A percentile compares a stretch with the other conserved stretches of the same genome.
These are phyloP conservation scores for Bidens hawaiensis DNA, from an alignment of 140 eudicot species.

Conservation along the genomic window DNA sequence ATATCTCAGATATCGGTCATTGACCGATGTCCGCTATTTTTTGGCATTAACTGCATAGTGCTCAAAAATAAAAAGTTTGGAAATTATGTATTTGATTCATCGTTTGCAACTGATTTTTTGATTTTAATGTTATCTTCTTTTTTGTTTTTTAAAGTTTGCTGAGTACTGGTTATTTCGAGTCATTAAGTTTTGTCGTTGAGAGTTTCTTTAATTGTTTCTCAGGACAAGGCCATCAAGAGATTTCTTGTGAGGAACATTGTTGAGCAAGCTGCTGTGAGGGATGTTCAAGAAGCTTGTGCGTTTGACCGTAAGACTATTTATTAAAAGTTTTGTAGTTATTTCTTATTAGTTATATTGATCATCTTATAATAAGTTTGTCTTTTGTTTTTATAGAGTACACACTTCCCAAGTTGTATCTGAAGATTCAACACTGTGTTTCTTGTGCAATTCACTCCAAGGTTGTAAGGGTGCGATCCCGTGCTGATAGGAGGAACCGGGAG, in stretches of 20 bases:
- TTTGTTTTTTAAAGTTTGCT: neutral
- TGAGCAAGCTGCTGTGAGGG: constrained; percentile 85
- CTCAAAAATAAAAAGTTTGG: too few relatives aligned
- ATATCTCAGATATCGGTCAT: too few relatives aligned
- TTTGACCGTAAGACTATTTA: constrained; percentile 44
- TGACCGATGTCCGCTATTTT: too few relatives aligned
- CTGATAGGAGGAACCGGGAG: constrained; percentile 84
- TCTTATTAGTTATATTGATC: neutral
- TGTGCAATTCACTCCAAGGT: constrained; percentile 80
- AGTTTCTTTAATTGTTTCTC: neutral
- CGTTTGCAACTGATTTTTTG: neutral
- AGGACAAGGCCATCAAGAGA: constrained; percentile 90
- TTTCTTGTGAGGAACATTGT: constrained; percentile 82
- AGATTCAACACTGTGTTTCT: constrained; percentile 65
- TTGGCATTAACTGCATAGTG: too few relatives aligned
- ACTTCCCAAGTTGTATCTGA: constrained; percentile 62
- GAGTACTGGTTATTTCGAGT: neutral
- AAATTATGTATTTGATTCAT: neutral
- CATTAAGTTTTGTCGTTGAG: neutral
- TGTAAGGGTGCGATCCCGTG: constrained; percentile 65
- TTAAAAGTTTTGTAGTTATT: neutral
- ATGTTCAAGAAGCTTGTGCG: constrained; percentile 91
- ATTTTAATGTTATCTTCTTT: neutral
- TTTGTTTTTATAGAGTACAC: constrained; percentile 37
- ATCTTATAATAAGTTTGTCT: neutral